Percentiles rank a stretch among this genome's conserved stretches.
Conservation (phyloP, 768 basidiomycete species). For the Mrakia blollopis region DNA sequence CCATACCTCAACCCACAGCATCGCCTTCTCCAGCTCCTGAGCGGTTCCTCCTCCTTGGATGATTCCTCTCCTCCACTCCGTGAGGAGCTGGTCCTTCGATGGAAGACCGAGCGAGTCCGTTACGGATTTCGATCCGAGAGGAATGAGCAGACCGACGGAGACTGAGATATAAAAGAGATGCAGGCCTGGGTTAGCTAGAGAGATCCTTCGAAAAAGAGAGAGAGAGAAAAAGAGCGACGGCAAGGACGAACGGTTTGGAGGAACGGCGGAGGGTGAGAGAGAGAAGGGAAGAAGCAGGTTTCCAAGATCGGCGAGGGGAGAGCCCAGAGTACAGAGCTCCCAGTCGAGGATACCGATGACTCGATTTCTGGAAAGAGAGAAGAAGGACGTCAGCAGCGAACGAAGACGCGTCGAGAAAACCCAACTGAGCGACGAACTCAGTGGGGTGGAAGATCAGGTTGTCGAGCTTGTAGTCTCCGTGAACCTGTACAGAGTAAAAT, state of each 20-base stretch:
- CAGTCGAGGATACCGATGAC: slow-evolving; percentile 96
- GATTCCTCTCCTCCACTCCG: not conserved
- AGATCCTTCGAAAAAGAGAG: not conserved
- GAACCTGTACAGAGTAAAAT: slow-evolving; percentile 40
- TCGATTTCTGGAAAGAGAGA: slow-evolving; percentile 49
- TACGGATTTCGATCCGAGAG: not conserved
- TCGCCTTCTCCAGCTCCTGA: not conserved
- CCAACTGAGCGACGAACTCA: slow-evolving; percentile 47
- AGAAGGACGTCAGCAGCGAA: not conserved
- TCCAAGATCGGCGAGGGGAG: slow-evolving; percentile 73
- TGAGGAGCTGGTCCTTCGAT: not conserved
- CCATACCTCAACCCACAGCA: slow-evolving; percentile 20
- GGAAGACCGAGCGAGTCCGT: not conserved
- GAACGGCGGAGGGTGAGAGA: slow-evolving; percentile 39
- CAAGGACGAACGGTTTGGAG: not conserved
- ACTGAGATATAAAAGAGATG: not conserved
- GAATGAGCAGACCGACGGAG: slow-evolving; percentile 2
- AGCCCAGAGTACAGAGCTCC: slow-evolving; percentile 86
- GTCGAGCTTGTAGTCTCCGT: slow-evolving; percentile 98
- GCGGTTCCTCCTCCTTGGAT: not conserved
- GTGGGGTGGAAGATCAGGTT: slow-evolving; percentile 87
- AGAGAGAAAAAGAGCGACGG: not conserved
- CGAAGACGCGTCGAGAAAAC: not conserved
- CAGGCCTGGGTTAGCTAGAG: too few species aligned
- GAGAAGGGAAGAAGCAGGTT: slow-evolving; percentile 85